Conservation (phyloP, 1,284 basidiomycete genomes). For the Sporisorium scitamineum region DNA sequence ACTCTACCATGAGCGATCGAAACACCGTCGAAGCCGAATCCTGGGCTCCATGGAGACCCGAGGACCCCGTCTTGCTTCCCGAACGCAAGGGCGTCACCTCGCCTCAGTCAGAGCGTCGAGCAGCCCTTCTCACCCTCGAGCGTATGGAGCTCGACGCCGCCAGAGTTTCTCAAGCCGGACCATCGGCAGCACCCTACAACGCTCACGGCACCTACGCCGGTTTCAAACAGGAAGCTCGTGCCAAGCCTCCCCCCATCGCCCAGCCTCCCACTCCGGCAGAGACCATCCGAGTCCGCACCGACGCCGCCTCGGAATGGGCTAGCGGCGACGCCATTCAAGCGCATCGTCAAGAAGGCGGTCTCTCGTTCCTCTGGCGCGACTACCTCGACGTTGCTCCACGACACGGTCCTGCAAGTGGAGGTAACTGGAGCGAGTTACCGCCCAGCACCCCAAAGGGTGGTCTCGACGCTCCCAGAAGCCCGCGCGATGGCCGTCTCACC, state of each 20-base stretch:
- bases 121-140: slow-evolving; percentile 29
- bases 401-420: slow-evolving; percentile 60
- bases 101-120: slow-evolving; percentile 45
- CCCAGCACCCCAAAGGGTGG: slow-evolving; percentile 18
- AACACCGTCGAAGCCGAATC: slow-evolving; percentile 58
- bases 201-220: slow-evolving; percentile 56
- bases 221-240: slow-evolving; percentile 32
- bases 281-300: slow-evolving; percentile 36
- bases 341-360: slow-evolving; percentile 56
- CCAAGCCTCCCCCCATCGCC: slow-evolving; percentile 60
- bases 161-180: slow-evolving; percentile 20
- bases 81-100: slow-evolving; percentile 43
- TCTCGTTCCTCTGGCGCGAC: slow-evolving; percentile 62
- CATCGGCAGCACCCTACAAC: slow-evolving; percentile 30
- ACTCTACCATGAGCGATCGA: slow-evolving; percentile 37
- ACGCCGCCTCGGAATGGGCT: slow-evolving; percentile 54
- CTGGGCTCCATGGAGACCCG: slow-evolving; percentile 65
- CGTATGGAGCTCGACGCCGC: slow-evolving; percentile 29
- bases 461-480: slow-evolving; percentile 30
- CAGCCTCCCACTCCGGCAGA: slow-evolving; percentile 64
- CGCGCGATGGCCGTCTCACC: slow-evolving; percentile 39
- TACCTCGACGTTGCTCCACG: slow-evolving; percentile 64
- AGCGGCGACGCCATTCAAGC: slow-evolving; percentile 36
- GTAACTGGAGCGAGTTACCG: slow-evolving; percentile 55
- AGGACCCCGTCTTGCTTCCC: slow-evolving; percentile 61